Conservation (phyloP, 164 flowering plant genomes). For the grape (Vitis vinifera) region DNA sequence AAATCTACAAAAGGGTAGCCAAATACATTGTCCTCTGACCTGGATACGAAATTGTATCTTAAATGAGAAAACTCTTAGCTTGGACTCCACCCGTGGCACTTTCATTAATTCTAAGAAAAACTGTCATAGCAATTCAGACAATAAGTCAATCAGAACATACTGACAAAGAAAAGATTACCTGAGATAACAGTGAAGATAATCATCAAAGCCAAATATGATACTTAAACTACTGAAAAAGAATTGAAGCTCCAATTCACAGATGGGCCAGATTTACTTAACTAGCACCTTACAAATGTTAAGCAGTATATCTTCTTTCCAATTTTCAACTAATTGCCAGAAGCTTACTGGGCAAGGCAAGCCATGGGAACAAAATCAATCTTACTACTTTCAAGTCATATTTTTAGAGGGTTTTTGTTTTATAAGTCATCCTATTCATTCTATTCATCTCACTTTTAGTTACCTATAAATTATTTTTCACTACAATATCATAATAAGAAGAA, state of each 20-base stretch:
- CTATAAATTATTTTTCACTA: no score
- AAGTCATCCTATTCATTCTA: no score
- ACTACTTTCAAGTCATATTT: no score
- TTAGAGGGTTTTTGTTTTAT: no score
- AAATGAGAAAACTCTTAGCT: slow-evolving; percentile 92
- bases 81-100: slow-evolving; percentile 92
- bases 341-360: no score
- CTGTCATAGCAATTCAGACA: slow-evolving; percentile 39
- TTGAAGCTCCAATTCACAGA: no score
- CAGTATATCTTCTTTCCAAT: neutral
- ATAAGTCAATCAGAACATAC: slow-evolving; percentile 7
- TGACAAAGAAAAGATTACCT: neutral
- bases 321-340: neutral
- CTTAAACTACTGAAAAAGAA: no score
- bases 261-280: no score
- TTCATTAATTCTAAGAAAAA: slow-evolving; percentile 95
- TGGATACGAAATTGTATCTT: slow-evolving; percentile 79
- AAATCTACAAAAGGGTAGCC: neutral
- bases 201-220: no score
- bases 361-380: no score
- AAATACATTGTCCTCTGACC: slow-evolving; percentile 42
- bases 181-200: neutral
- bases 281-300: neutral
- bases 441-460: no score
- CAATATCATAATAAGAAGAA: neutral